phyloP scores from a whole-genome alignment of 2,329 filamentous ascomycete species.

The Sclerotinia borealis region DNA sequence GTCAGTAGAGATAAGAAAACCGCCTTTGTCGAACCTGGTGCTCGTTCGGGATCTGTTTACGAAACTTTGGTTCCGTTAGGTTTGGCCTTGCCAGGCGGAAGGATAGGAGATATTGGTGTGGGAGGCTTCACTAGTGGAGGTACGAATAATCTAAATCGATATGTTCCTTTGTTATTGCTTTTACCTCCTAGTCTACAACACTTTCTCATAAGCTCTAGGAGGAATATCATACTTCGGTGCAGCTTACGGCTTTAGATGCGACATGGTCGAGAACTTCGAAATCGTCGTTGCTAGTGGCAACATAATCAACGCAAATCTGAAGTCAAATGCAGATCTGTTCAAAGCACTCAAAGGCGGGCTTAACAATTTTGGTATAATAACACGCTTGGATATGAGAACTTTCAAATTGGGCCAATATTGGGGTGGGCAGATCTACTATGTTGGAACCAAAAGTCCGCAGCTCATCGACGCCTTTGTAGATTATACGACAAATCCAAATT shows the following conservation, averaged over 20 bases:
- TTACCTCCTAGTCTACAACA: neutral
- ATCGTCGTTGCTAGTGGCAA: conserved; percentile 46
- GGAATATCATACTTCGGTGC: conserved; percentile 13
- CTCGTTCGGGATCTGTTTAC: too few species aligned
- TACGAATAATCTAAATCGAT: too few species aligned
- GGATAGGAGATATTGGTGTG: too few species aligned
- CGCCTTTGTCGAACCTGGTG: too few species aligned
- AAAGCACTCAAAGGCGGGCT: conserved; percentile 49
- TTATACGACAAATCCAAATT: too few species aligned
- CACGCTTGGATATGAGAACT: conserved; percentile 41
- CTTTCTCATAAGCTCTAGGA: neutral
- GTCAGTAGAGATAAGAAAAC: too few species aligned
- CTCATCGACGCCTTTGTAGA: too few species aligned
- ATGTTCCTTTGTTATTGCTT: neutral
- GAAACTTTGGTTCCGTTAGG: too few species aligned
- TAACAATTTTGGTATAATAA: conserved; percentile 49
- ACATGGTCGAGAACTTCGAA: conserved; percentile 40
- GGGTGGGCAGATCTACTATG: neutral
- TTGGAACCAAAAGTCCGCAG: too few species aligned
- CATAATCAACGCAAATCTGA: conserved; percentile 41
- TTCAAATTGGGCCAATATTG: conserved; percentile 18
- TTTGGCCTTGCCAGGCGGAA: too few species aligned
- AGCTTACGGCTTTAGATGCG: conserved; percentile 41
- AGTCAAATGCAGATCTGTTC: conserved; percentile 43
- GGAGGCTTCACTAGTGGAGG: too few species aligned